Conservation (phyloP, 768 basidiomycete genomes). For the Floccularia luteovirens region DNA sequence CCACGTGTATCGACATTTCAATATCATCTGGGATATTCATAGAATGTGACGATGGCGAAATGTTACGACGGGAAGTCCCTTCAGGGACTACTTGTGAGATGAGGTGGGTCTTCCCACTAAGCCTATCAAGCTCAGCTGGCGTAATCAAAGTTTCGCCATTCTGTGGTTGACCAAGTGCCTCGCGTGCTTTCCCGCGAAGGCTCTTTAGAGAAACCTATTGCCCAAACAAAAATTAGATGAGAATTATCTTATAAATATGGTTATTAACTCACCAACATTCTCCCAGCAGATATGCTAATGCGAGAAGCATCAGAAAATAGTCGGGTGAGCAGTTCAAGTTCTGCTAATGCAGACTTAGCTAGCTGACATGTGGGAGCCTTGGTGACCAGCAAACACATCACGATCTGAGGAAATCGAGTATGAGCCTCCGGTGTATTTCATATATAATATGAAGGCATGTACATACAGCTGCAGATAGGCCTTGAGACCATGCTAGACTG, state of each 20-base stretch:
- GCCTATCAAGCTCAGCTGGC: slow-evolving; percentile 42
- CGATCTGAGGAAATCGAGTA: slow-evolving; percentile 30
- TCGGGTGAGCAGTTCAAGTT: slow-evolving; percentile 33
- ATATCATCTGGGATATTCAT: slow-evolving; percentile 6
- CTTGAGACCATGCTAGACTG: slow-evolving; percentile 57
- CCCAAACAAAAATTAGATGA: not conserved
- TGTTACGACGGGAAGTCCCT: slow-evolving; percentile 4
- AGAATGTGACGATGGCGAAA: slow-evolving; percentile 6
- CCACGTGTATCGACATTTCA: not conserved
- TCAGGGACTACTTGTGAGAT: slow-evolving; percentile 6
- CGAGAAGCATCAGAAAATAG: slow-evolving; percentile 42
- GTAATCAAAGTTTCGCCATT: slow-evolving; percentile 19
- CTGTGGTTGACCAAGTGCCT: slow-evolving; percentile 20
- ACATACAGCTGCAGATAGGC: slow-evolving; percentile 57
- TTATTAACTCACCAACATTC: slow-evolving; percentile 29
- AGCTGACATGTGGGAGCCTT: slow-evolving; percentile 41
- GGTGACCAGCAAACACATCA: slow-evolving; percentile 49
- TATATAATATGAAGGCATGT: not conserved
- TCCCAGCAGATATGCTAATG: slow-evolving; percentile 34
- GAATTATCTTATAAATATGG: not conserved
- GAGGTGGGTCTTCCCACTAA: slow-evolving; percentile 42
- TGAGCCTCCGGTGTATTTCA: not conserved
- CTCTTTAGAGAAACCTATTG: slow-evolving; percentile 21
- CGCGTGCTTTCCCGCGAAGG: slow-evolving; percentile 36
- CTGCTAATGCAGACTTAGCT: slow-evolving; percentile 36